Conservation (phyloP, 2,329 filamentous ascomycete genomes). For the Paraconiothyrium sp. region DNA sequence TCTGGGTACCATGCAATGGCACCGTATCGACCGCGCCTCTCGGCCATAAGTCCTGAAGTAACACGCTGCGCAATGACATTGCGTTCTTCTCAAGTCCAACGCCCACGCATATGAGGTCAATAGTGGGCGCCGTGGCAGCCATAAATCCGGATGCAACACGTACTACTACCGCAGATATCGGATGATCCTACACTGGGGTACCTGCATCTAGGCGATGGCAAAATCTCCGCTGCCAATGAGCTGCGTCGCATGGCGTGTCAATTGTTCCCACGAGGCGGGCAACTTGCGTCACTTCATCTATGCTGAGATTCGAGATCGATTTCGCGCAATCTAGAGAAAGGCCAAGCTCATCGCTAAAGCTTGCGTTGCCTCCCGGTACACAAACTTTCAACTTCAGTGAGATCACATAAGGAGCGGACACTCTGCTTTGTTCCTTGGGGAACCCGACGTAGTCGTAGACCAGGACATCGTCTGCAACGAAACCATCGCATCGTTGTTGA, state of each 20-base stretch:
- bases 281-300: slow-evolving; percentile 8
- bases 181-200: not conserved
- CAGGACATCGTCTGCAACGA: not conserved
- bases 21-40: not conserved
- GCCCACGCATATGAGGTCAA: not conserved
- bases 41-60: not conserved
- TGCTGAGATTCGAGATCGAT: slow-evolving; percentile 6
- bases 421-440: not conserved
- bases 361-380: slow-evolving; percentile 5
- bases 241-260: not conserved
- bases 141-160: slow-evolving; percentile 11
- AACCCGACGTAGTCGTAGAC: not conserved
- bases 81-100: not conserved
- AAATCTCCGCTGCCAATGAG: slow-evolving; percentile 12
- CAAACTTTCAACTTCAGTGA: not conserved
- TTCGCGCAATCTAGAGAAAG: slow-evolving; percentile 17
- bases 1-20: slow-evolving; percentile 10
- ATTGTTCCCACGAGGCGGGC: slow-evolving; percentile 7
- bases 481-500: too few relatives aligned
- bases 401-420: not conserved
- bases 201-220: slow-evolving; percentile 10
- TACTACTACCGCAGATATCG: slow-evolving; percentile 6
- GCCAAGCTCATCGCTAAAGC: not conserved
- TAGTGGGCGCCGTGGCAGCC: not conserved
- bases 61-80: not conserved